Evolutionary conservation across 2,329 filamentous ascomycete species (phyloP).

Genomic region (Colletotrichum sp.): DNA sequence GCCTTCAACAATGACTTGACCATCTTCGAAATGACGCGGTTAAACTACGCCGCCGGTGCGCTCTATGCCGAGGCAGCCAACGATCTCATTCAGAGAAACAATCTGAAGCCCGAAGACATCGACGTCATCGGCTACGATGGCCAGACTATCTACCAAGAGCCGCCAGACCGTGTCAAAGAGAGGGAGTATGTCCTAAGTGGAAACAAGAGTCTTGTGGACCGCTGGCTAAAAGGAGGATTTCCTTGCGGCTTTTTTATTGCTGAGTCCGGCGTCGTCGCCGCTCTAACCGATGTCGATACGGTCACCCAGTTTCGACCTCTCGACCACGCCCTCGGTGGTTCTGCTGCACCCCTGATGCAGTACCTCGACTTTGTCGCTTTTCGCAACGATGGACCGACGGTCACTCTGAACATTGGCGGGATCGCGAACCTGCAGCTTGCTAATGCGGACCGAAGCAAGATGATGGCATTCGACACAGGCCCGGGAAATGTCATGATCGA

Average conservation of each 20-base stretch:
- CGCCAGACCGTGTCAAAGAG: conserved; percentile 26
- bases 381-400: conserved; percentile 26
- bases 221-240: conserved; percentile 25
- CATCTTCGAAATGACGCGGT: conserved; percentile 31
- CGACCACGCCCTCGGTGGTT: conserved; percentile 32
- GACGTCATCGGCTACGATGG: conserved; percentile 34
- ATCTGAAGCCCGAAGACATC: conserved; percentile 27
- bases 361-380: conserved; percentile 35
- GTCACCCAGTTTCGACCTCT: conserved; percentile 33
- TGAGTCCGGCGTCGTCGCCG: conserved; percentile 34
- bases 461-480: conserved; percentile 37
- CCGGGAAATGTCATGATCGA: conserved; percentile 35
- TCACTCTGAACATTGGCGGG: conserved; percentile 34
- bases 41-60: conserved; percentile 33
- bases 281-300: conserved; percentile 30
- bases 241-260: conserved; percentile 32
- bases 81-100: conserved; percentile 22
- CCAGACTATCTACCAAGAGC: conserved; percentile 35
- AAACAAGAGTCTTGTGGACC: conserved; percentile 28
- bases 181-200: conserved; percentile 23
- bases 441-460: conserved; percentile 29
- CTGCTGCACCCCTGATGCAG: conserved; percentile 33
- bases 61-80: conserved; percentile 33
- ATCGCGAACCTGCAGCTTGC: conserved; percentile 35
- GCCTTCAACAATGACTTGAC: conserved; percentile 31